Evolutionary conservation across 352 stramenopile genomes (phyloP).

Genomic region (Pythium periplocum): DNA sequence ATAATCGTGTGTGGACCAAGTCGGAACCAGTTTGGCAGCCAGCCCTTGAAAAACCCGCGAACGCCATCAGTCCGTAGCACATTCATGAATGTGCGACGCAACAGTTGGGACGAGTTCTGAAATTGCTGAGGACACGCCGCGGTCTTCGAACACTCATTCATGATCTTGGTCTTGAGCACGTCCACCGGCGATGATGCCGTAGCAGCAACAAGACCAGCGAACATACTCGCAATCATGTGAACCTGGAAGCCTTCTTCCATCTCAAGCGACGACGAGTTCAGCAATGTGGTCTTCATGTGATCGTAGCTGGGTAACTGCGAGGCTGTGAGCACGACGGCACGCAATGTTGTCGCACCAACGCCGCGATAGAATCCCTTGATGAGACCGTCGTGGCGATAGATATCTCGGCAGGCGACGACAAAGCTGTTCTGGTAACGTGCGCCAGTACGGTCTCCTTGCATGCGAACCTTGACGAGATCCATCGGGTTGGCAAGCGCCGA

Average conservation of each 20-base stretch:
- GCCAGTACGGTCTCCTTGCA: conserved; percentile 65
- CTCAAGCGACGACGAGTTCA: conserved; percentile 33
- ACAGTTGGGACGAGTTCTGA: conserved; percentile 26
- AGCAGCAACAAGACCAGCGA: conserved; percentile 64
- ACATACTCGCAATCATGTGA: conserved; percentile 67
- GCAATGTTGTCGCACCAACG: conserved; percentile 55
- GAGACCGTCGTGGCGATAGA: conserved; percentile 54
- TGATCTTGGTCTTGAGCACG: conserved; percentile 85
- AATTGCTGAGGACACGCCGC: conserved; percentile 25
- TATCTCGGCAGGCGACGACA: conserved; percentile 51
- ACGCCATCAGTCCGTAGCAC: conserved; percentile 52
- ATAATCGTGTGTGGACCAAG: conserved; percentile 73
- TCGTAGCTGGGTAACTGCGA: conserved; percentile 78
- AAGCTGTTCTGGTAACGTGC: conserved; percentile 60
- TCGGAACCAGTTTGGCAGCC: conserved; percentile 69
- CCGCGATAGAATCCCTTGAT: conserved; percentile 69
- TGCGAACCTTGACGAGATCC: conserved; percentile 75
- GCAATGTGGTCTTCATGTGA: conserved; percentile 64
- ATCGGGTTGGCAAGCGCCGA: conserved; percentile 71
- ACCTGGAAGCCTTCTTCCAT: conserved; percentile 50
- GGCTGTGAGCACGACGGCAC: conserved; percentile 69
- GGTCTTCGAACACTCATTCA: conserved; percentile 59
- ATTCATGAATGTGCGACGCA: conserved; percentile 47
- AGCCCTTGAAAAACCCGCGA: conserved; percentile 75
- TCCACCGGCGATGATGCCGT: conserved; percentile 70